These are phyloP conservation scores for Rhizophora apiculata DNA, from an alignment of 345 rosid genomes.

Conservation along the genomic window DNA sequence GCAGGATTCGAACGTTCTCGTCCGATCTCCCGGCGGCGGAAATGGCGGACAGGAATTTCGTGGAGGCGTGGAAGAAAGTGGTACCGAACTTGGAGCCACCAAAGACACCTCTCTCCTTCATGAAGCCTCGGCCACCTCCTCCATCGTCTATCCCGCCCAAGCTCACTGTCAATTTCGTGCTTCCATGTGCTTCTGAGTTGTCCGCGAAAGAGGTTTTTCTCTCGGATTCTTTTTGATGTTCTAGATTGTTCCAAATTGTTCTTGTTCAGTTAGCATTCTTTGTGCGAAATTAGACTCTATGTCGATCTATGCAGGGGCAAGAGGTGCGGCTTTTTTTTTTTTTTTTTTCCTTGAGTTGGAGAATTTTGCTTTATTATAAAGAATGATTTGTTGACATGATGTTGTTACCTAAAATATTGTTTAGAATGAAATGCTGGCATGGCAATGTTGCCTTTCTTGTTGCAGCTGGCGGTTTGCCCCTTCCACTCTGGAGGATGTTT, in stretches of 20 bases:
- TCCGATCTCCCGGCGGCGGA: conserved; percentile 31
- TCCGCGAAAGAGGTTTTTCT: conserved; percentile 37
- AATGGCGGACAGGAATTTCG: conserved; percentile 31
- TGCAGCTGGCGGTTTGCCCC: too few relatives aligned
- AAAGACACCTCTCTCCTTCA: conserved; percentile 44
- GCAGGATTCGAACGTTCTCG: conserved; percentile 27
- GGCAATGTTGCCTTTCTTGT: too few relatives aligned
- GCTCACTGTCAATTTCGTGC: conserved; percentile 51
- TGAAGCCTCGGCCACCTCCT: conserved; percentile 34
- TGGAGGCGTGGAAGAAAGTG: conserved; percentile 45
- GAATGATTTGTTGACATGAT: too few relatives aligned
- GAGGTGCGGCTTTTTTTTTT: too few relatives aligned
- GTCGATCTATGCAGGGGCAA: too few relatives aligned
- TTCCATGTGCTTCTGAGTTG: conserved; percentile 45
- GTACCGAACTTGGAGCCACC: conserved; percentile 43
- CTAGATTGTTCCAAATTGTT: not conserved
- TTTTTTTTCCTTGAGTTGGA: too few relatives aligned
- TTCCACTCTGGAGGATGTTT: too few relatives aligned
- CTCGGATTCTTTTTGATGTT: not conserved
- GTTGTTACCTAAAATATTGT: too few relatives aligned
- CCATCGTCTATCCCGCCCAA: conserved; percentile 46
- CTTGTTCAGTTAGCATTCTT: too few relatives aligned
- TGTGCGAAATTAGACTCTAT: too few relatives aligned
- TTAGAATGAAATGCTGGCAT: too few relatives aligned
- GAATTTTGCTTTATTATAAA: too few relatives aligned